These are phyloP conservation scores for Fusarium abutilonis DNA, from an alignment of 2,329 filamentous ascomycete genomes.

Conservation along the genomic window DNA sequence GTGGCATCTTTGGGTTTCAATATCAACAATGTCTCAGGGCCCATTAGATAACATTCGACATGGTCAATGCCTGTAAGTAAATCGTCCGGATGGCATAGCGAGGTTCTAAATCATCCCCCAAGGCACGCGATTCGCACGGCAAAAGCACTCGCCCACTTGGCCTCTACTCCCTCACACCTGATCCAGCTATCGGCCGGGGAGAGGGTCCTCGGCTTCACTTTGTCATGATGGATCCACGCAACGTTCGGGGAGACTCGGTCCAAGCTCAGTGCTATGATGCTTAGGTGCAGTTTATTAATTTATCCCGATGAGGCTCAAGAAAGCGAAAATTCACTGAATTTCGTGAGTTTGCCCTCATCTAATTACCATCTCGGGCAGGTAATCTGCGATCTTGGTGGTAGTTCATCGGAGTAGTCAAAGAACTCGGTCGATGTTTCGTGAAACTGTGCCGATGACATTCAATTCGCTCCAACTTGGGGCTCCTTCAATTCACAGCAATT, in stretches of 20 bases:
- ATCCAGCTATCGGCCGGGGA: slow-evolving; percentile 34
- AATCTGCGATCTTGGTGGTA: background rate
- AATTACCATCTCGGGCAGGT: slow-evolving; percentile 1
- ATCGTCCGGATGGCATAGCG: slow-evolving; percentile 13
- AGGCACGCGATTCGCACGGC: slow-evolving; percentile 29
- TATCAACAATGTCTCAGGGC: background rate
- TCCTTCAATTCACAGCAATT: slow-evolving; percentile 14
- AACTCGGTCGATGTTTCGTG: slow-evolving; percentile 16
- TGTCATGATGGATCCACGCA: slow-evolving; percentile 20
- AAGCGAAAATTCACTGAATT: slow-evolving; percentile 4
- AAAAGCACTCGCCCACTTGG: slow-evolving; percentile 22
- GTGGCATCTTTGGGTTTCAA: slow-evolving; percentile 10
- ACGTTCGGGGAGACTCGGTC: slow-evolving; percentile 11
- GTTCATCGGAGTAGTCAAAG: background rate
- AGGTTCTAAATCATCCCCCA: background rate
- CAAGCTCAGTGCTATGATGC: slow-evolving; percentile 9
- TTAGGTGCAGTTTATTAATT: slow-evolving; percentile 4
- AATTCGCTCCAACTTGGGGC: slow-evolving; percentile 7
- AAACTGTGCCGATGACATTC: slow-evolving; percentile 5
- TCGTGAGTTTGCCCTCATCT: slow-evolving; percentile 20
- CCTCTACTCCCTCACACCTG: slow-evolving; percentile 20
- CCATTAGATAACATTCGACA: slow-evolving; percentile 5
- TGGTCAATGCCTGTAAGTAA: slow-evolving; percentile 11
- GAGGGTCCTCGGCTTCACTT: slow-evolving; percentile 33
- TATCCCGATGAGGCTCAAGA: slow-evolving; percentile 10